These are phyloP conservation scores for Rutstroemia sp. DNA, from an alignment of 2,329 filamentous ascomycete species.

Conservation along the genomic window DNA sequence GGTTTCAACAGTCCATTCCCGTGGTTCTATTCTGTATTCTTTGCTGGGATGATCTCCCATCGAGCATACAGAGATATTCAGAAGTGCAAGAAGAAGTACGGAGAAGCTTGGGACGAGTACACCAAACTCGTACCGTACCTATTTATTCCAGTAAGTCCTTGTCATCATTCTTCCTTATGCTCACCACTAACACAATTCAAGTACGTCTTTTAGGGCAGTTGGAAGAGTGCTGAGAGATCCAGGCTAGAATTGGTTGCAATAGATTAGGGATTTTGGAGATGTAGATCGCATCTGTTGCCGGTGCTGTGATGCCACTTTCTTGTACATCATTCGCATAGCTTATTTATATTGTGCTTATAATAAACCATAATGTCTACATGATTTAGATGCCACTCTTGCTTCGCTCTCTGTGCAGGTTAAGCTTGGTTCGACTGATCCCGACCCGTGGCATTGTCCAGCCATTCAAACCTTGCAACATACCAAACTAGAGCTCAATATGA, in stretches of 20 bases:
- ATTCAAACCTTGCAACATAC: too few species aligned
- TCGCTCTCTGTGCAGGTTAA: too few species aligned
- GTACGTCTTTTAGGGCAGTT: constrained; percentile 1
- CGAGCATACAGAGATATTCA: constrained; percentile 69
- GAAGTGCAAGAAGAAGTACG: constrained; percentile 70
- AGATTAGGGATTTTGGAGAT: not conserved
- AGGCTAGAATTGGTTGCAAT: not conserved
- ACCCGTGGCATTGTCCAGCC: too few species aligned
- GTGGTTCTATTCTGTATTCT: constrained; percentile 86
- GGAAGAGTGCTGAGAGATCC: not conserved
- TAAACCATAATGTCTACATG: not conserved
- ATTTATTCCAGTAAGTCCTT: constrained; percentile 60
- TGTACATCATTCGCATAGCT: not conserved
- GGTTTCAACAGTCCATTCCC: constrained; percentile 77
- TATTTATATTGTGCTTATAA: not conserved
- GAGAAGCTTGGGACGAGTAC: constrained; percentile 75
- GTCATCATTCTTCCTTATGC: not conserved
- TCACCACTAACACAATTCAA: not conserved
- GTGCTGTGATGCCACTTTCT: not conserved
- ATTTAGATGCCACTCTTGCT: too few species aligned
- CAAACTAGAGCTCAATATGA: too few species aligned
- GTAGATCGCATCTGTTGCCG: not conserved
- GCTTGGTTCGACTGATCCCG: too few species aligned
- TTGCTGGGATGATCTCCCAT: constrained; percentile 71
- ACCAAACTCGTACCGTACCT: constrained; percentile 73